phyloP scores from a whole-genome alignment of 495 filamentous ascomycete species.

The Durotheca rogersii region DNA sequence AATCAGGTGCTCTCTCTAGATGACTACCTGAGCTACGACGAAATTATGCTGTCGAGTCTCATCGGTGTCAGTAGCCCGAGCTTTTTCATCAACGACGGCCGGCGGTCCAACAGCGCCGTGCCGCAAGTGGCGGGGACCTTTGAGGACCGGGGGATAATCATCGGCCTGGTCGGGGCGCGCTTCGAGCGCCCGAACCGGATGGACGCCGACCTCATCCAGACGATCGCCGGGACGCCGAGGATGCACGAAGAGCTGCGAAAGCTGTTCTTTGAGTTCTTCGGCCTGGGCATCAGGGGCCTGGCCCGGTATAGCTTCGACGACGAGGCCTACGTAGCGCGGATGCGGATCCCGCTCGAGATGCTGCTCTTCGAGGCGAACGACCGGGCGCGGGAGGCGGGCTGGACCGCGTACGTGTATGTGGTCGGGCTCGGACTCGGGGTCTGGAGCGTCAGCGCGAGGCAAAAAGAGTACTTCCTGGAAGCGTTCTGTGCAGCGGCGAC shows the following conservation, averaged over 20 bases:
- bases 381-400: conserved; percentile 22
- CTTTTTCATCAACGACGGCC: conserved; percentile 33
- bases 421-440: conserved; percentile 44
- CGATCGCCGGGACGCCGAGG: not conserved
- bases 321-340: conserved; percentile 32
- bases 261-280: conserved; percentile 27
- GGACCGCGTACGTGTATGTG: conserved; percentile 38
- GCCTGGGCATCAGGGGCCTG: not conserved
- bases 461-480: conserved; percentile 25
- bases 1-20: conserved; percentile 3
- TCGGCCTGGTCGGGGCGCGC: conserved; percentile 33
- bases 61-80: conserved; percentile 33
- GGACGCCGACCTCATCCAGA: conserved; percentile 21
- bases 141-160: conserved; percentile 30
- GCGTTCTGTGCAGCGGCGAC: conserved; percentile 21
- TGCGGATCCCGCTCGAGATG: conserved; percentile 31
- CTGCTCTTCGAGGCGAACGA: conserved; percentile 36
- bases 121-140: conserved; percentile 7
- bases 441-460: conserved; percentile 23
- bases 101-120: conserved; percentile 11
- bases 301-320: conserved; percentile 9
- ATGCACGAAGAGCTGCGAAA: conserved; percentile 24
- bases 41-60: conserved; percentile 35
- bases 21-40: conserved; percentile 34
- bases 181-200: conserved; percentile 30